Evolutionary conservation across 1,139 yeast species (phyloP).

Genomic region (Taphrina populina): DNA sequence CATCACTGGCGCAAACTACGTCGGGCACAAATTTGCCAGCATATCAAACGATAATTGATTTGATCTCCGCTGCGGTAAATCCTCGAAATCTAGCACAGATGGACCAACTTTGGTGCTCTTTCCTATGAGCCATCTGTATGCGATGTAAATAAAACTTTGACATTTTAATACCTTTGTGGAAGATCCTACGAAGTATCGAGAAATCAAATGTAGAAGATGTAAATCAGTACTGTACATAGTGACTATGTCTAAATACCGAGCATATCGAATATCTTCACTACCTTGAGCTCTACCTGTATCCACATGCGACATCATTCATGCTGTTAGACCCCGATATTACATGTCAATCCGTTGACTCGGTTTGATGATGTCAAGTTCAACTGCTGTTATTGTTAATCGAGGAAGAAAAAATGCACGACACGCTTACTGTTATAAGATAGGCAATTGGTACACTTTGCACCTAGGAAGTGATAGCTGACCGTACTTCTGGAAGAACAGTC

Average conservation of each 20-base stretch:
- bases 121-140: no score
- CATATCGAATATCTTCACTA: no score
- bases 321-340: no score
- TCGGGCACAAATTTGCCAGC: slow-evolving; percentile 68
- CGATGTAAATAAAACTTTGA: no score
- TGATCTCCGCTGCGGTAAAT: slow-evolving; percentile 92
- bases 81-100: slow-evolving; percentile 92
- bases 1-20: slow-evolving; percentile 70
- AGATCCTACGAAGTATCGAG: no score
- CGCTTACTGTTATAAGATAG: slow-evolving; percentile 24
- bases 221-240: no score
- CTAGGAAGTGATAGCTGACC: slow-evolving; percentile 76
- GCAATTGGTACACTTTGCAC: slow-evolving; percentile 60
- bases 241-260: no score
- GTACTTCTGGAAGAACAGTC: slow-evolving; percentile 85
- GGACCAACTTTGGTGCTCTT: slow-evolving; percentile 89
- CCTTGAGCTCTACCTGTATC: no score
- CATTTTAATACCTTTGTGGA: no score
- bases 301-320: no score
- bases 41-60: slow-evolving; percentile 88
- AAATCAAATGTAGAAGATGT: no score
- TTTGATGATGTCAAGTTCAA: slow-evolving; percentile 9
- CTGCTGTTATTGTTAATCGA: slow-evolving; percentile 7
- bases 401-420: not conserved
- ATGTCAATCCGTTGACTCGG: not conserved